Base-by-base conservation (phyloP, 768 basidiomycete genomes). In the Russula virescens region DNA sequence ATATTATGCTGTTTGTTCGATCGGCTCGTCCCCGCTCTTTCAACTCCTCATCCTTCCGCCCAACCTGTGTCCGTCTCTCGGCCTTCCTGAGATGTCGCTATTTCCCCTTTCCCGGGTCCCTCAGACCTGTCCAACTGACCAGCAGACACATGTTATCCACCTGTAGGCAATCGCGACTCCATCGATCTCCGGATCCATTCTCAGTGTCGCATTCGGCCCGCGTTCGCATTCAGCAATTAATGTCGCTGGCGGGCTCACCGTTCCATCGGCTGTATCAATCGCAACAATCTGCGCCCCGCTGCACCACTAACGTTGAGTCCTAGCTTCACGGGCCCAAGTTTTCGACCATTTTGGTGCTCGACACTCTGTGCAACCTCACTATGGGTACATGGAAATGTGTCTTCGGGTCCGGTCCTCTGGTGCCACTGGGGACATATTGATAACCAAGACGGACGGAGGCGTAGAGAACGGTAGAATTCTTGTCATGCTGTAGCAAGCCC, bases 281-380 rank as follows among this genome's bases (percentile, higher is more conserved):
- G 78, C 83, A 66, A 87, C 82, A 11, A 92, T 93, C 61, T 90
- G 88, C 7, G 70, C 87, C 5, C 91, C 91, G 8, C 80, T 93
- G 10, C 75, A 23, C 70, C 71, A 0, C 68, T 67, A 19, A 64
- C 67, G 40, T 64, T 59, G 21, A 71, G 50, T 34, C 70, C 71
- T 51, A 77, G 72, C 1, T 79, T 77, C 16, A 75, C 71, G 5
- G 78, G 75, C 0, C 83, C 80, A 14, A 86, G 73, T 68, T 78
- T 80, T 70, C 83, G 79, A 35, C 90, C 89, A 61, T 92, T 79
- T 68, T 87, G 86, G 54, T 77, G 79, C 62, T 80, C 80, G 25
- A 89, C 79, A 62, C 89, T 48, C n/a, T 74, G 69, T 59, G 78
- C 79, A 5, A 93, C 94, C 48, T 89, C 86, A 16, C 85, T 84